Evolutionary conservation across 441 rosid species (phyloP), one percentile per base, ranked within the genome.

Genomic region (Aleurites moluccanus): DNA sequence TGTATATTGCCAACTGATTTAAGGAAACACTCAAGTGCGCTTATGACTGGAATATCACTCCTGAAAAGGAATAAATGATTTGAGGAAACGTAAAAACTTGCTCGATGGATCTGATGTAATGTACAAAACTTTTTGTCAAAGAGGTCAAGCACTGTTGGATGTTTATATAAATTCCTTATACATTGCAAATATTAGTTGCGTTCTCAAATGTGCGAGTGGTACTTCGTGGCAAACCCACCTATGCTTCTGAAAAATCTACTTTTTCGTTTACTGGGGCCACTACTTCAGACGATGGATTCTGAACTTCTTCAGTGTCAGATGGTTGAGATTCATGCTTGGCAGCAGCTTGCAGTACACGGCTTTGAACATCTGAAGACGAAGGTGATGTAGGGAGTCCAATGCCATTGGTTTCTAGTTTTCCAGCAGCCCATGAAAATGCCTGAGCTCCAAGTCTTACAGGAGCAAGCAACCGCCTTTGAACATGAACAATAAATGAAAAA

Each of bases 321-420:
- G 98, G 97, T 71, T 96, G 89, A 78, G 99, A 93, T 84, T 92
- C 97, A 70, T 83, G 98, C 83, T 90, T 93, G 9, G 97, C 97
- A 30, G 98, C 98, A 73, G 98, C 99, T 78, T 92, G 85, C 80
- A 92, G 81, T 70, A 93, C 99, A 50, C 99, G 86, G 81, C 81
- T 92, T 81, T 88, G 96, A 66, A 96, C 93, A 73, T 89, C 97
- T 52, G 78, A 77, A 28, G 99, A 92, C 56, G 97, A 96, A 77
- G 99, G 99, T 33, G 98, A 92, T 3, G 98, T 96, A 23, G 98
- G 94, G 44, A 93, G 92, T 69, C 97, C 91, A 44, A 82, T 76
- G 70, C 97, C 80, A 10, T 90, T 91, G 65, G 86, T 90, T 74
- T 96, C 99, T 59, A 96, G 69, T 78, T 92, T 96, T 47, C 89